Evolutionary conservation across 352 stramenopile genomes (phyloP).

Genomic region (Aphanomyces astaci): DNA sequence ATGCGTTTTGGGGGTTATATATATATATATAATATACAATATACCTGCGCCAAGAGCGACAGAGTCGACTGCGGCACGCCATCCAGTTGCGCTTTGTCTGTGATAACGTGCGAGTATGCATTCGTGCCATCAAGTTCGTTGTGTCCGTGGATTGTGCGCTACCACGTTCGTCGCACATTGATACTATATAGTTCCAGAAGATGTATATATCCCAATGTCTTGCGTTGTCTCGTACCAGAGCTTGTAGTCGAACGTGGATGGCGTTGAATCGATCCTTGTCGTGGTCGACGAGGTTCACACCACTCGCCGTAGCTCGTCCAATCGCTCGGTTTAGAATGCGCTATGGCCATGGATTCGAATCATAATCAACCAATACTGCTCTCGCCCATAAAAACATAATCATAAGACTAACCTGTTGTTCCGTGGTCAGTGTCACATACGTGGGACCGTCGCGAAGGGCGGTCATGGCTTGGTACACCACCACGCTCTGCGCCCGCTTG

Average conservation of each 20-base stretch:
- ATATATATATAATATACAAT: no score
- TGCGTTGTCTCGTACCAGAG: conserved; percentile 83
- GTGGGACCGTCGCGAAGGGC: conserved; percentile 59
- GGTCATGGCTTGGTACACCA: conserved; percentile 87
- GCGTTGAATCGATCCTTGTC: conserved; percentile 94
- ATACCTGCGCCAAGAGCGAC: conserved; percentile 84
- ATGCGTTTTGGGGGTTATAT: no score
- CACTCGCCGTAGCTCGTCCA: conserved; percentile 83
- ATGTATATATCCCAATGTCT: no score
- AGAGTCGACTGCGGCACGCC: conserved; percentile 87
- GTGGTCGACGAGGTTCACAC: conserved; percentile 88
- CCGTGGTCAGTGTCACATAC: conserved; percentile 43
- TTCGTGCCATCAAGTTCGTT: conserved; percentile 97
- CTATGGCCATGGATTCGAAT: no score
- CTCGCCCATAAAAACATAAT: no score
- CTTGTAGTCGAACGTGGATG: conserved; percentile 88
- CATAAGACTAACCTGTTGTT: conserved; percentile 54
- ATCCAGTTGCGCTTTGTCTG: conserved; percentile 77
- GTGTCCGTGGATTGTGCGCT: conserved; percentile 93
- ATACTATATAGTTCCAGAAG: no score
- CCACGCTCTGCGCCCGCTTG: conserved; percentile 86
- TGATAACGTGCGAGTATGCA: conserved; percentile 86
- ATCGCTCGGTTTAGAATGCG: conserved; percentile 88
- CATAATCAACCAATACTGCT: no score
- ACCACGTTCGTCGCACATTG: no score